Percentiles rank a stretch among this genome's conserved stretches.
Evolutionary conservation across 176 grass and related monocot genomes (phyloP).

Genomic region (Cenchrus americanus): DNA sequence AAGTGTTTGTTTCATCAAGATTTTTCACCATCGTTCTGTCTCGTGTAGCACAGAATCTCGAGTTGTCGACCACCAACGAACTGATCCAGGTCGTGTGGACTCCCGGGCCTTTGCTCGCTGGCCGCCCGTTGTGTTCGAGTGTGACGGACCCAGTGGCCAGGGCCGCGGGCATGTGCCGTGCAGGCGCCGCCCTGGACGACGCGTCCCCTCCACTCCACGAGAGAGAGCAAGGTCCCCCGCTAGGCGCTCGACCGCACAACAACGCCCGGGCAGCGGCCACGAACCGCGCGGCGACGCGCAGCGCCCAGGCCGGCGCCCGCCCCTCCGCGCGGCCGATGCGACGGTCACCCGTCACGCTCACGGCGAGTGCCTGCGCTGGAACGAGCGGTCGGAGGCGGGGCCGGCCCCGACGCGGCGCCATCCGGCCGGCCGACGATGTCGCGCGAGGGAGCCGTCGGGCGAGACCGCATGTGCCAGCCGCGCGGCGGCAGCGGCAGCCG

Average conservation of each 20-base stretch:
- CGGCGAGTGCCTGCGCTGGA: slow-evolving; percentile 15
- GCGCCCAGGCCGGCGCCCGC: not conserved
- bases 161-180: no score
- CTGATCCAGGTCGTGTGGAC: not conserved
- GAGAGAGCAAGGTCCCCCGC: not conserved
- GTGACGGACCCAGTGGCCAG: not conserved
- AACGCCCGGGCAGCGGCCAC: not conserved
- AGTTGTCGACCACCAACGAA: no score
- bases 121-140: not conserved
- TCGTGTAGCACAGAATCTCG: no score
- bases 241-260: not conserved
- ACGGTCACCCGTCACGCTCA: not conserved
- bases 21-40: no score
- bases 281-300: not conserved
- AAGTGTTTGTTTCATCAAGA: no score
- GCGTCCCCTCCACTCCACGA: not conserved
- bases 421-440: slow-evolving; percentile 21
- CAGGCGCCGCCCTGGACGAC: not conserved
- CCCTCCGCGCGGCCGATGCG: not conserved
- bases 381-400: not conserved
- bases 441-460: not conserved
- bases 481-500: not conserved
- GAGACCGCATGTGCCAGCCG: slow-evolving; percentile 29
- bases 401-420: slow-evolving; percentile 3
- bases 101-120: not conserved